phyloP scores from a whole-genome alignment of 2,329 filamentous ascomycete genomes.

The Hymenoscyphus fraxineus region DNA sequence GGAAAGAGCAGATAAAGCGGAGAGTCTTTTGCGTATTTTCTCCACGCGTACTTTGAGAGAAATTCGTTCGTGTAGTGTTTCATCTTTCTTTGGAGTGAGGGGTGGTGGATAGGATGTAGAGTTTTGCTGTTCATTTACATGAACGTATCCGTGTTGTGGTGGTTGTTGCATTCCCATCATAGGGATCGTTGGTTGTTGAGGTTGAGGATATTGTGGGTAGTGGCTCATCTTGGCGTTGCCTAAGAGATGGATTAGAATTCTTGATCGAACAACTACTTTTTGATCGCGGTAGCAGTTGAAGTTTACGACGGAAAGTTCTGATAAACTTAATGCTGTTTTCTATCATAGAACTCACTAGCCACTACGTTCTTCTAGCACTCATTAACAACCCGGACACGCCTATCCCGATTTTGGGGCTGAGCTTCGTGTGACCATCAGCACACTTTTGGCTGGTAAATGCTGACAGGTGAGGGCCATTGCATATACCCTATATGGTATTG shows the following conservation, averaged over 20 bases:
- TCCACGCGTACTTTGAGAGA: background rate
- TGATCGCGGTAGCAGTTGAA: background rate
- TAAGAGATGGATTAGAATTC: background rate
- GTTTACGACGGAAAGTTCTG: background rate
- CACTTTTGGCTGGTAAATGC: background rate
- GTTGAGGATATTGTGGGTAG: background rate
- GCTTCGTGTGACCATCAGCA: background rate
- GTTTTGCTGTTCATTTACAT: background rate
- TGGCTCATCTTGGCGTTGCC: conserved; percentile 5
- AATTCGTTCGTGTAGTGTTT: background rate
- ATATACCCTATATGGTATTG: background rate
- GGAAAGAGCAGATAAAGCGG: background rate
- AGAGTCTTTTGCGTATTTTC: background rate
- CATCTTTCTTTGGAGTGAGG: background rate
- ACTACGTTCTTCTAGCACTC: background rate
- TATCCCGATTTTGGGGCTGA: background rate
- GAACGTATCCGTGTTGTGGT: conserved; percentile 2
- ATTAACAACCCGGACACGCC: background rate
- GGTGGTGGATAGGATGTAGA: background rate
- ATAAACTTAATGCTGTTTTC: background rate
- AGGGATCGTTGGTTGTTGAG: conserved; percentile 6
- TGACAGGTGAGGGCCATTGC: background rate
- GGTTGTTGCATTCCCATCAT: conserved; percentile 4
- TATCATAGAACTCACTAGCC: background rate
- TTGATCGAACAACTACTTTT: background rate